Evolutionary conservation across 805 yeast genomes (phyloP), one percentile per base, ranked within the genome.

Genomic region (Zygosaccharomyces rouxii): DNA sequence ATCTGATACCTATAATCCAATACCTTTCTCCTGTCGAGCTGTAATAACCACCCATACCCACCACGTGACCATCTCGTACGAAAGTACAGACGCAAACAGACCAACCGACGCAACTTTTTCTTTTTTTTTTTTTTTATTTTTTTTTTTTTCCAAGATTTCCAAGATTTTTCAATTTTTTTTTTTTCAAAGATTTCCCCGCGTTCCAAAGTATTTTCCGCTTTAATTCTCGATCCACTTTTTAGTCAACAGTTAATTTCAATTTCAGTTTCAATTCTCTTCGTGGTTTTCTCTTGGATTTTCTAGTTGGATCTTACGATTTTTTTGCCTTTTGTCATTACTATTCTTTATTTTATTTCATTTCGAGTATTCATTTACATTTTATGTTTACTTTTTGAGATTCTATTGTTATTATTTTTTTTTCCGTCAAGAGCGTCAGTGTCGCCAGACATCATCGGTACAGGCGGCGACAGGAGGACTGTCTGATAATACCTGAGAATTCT

Each of bases 71-170:
- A 18, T 38, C 3, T 26, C 41, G 41, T 38, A 38, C 28, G 10
- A 38, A 22, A 26, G 9, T 38, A 41, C 44, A 30, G 33, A 29
- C 44, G 44, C 44, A 41, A 28, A 28, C 16, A 10, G 10, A 13
- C 26, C 14, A 30, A 47, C 45, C 51, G 47, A 51, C 54, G 54
- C 54, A 51, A 45, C 47, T 47, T 48, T 44, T 47, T 35, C 23
- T 16, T 26, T 35, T 43, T 40, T 29, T 39, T 39, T 31, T 33
- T 38, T 35, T n/a, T 44, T 47, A 28, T 31, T 16, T 26, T 35
- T 43, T 40, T 29, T 39, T 39, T 31, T 33, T 39, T 37, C 13
- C 22, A 38, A 45, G 35, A 28, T 44, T 51, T 51, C 35, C 49
- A 47, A 42, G 29, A 21, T 30, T 38, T 48, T 38, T 31, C 45